Evolutionary conservation across 768 basidiomycete species (phyloP).

Genomic region (Podaxis carcinomalis): DNA sequence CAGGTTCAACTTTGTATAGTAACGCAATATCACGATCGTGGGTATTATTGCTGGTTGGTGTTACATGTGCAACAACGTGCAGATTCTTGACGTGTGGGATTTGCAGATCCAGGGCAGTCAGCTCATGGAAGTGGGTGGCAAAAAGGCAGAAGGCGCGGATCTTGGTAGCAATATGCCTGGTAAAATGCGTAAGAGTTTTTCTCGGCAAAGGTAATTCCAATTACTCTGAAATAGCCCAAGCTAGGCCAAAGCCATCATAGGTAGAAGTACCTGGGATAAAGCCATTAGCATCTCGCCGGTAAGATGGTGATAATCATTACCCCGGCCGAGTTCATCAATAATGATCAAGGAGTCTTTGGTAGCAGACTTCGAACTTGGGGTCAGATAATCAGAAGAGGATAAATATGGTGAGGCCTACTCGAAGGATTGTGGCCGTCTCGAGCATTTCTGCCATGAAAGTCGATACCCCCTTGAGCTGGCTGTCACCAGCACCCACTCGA

Average conservation of each 20-base stretch:
- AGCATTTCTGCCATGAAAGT: constrained; percentile 99
- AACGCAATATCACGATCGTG: constrained; percentile 77
- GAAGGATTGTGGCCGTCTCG: constrained; percentile 92
- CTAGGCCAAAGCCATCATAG: constrained; percentile 95
- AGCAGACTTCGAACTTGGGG: constrained; percentile 58
- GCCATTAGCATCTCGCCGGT: neutral
- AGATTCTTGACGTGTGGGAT: constrained; percentile 86
- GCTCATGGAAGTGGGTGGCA: constrained; percentile 97
- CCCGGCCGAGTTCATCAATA: constrained; percentile 95
- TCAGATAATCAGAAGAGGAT: neutral
- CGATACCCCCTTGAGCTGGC: constrained; percentile 94
- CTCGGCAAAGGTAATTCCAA: constrained; percentile 16
- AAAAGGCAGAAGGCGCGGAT: constrained; percentile 95
- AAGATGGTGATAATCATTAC: constrained; percentile 26
- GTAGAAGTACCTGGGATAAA: constrained; percentile 75
- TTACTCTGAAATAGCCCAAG: constrained; percentile 98
- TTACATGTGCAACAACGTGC: constrained; percentile 94
- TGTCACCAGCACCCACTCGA: constrained; percentile 95
- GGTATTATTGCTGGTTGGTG: constrained; percentile 67
- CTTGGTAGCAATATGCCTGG: constrained; percentile 86
- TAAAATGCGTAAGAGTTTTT: neutral
- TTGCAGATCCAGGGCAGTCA: constrained; percentile 88
- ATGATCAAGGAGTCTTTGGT: constrained; percentile 92
- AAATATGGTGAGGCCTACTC: constrained; percentile 40
- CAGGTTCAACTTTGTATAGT: constrained; percentile 91